A percentile compares a stretch with the other conserved stretches of the same genome.
These are phyloP conservation scores for Backusella tuberculispora DNA, from an alignment of 192 early-diverging fungal species.

Conservation along the genomic window DNA sequence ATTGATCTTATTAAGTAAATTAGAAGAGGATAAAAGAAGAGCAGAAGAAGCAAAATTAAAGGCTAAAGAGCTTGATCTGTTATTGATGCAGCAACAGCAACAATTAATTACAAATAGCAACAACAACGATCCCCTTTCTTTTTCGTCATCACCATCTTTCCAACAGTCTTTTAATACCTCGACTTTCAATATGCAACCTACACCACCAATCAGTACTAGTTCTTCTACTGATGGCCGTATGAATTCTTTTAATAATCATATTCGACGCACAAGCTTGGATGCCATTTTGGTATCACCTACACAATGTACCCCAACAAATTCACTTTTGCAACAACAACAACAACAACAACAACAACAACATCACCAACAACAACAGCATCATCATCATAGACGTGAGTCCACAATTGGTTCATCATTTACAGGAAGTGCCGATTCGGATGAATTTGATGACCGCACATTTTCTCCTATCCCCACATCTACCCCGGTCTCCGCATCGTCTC, in stretches of 20 bases:
- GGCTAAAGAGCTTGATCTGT: constrained; percentile 51
- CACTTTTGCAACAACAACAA: constrained; percentile 3
- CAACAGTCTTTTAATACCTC: background rate
- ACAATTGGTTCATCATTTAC: constrained; percentile 24
- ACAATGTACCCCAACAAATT: constrained; percentile 3
- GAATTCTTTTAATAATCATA: background rate
- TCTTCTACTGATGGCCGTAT: constrained; percentile 16
- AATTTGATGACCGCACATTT: constrained; percentile 30
- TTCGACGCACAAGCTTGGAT: constrained; percentile 22
- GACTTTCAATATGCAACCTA: constrained; percentile 20
- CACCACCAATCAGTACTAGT: constrained; percentile 18
- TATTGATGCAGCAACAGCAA: constrained; percentile 39
- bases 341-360: background rate
- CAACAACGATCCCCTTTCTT: background rate
- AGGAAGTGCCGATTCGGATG: constrained; percentile 26
- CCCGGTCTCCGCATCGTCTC: constrained; percentile 23
- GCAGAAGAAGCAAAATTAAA: constrained; percentile 59
- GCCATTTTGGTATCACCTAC: constrained; percentile 14
- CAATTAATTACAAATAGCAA: constrained; percentile 19
- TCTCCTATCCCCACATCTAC: constrained; percentile 25
- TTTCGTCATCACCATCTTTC: background rate
- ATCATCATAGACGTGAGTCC: constrained; percentile 23
- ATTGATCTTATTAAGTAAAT: constrained; percentile 55
- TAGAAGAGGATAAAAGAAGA: constrained; percentile 58
- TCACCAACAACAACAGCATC: background rate